Conservation (phyloP, 2,329 filamentous ascomycete genomes). For the Sphaerostilbella broomeana region DNA sequence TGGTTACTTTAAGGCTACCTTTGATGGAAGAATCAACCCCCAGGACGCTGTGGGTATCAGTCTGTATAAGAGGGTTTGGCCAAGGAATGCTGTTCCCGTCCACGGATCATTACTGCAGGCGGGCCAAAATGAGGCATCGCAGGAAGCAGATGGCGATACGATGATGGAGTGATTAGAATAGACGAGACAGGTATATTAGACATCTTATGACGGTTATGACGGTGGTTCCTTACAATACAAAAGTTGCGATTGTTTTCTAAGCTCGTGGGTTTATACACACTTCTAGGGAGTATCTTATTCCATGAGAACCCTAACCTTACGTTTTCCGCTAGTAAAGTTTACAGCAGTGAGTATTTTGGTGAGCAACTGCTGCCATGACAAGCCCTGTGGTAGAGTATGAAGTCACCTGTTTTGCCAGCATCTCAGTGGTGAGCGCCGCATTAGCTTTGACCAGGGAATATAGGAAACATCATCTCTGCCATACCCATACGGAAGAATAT, state of each 20-base stretch:
- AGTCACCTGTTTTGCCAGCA: too few relatives aligned
- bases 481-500: too few relatives aligned
- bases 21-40: constrained; percentile 92
- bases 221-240: background rate
- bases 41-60: constrained; percentile 91
- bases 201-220: constrained; percentile 12
- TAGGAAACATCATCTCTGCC: too few relatives aligned
- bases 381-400: too few relatives aligned
- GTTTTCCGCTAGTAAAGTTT: too few relatives aligned
- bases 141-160: constrained; percentile 9
- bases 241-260: background rate
- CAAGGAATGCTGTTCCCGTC: constrained; percentile 55
- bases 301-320: too few relatives aligned
- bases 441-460: too few relatives aligned
- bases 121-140: constrained; percentile 10
- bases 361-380: too few relatives aligned
- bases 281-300: too few relatives aligned
- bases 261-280: background rate
- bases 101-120: constrained; percentile 37
- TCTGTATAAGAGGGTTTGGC: constrained; percentile 80
- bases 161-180: constrained; percentile 13
- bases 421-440: too few relatives aligned
- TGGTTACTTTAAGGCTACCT: constrained; percentile 99
- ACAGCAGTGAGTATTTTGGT: too few relatives aligned
- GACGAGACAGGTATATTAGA: constrained; percentile 3